A percentile compares a stretch with the other conserved stretches of the same genome.
Conservation (phyloP, 2,329 filamentous ascomycete genomes). For the Torrubiella hemipterigena region DNA sequence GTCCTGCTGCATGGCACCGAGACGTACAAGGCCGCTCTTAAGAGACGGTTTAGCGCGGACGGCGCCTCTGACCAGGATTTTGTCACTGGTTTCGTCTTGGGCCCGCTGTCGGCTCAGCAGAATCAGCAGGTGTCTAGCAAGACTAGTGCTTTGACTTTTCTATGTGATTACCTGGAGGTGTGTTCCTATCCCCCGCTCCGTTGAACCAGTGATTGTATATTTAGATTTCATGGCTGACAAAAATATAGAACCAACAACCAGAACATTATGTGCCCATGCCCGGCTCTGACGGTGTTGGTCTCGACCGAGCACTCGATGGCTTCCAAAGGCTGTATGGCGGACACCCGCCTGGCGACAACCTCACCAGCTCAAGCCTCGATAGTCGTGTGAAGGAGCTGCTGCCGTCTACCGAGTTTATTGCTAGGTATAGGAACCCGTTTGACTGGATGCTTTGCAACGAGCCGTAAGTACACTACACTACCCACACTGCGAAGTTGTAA, state of each 20-base stretch:
- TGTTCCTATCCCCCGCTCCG: slow-evolving; percentile 1
- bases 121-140: slow-evolving; percentile 18
- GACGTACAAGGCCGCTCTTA: slow-evolving; percentile 26
- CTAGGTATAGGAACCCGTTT: too few relatives aligned
- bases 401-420: too few relatives aligned
- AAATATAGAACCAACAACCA: background rate
- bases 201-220: background rate
- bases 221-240: too few relatives aligned
- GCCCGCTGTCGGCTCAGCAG: slow-evolving; percentile 21
- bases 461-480: background rate
- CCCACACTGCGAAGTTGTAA: background rate
- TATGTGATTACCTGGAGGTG: slow-evolving; percentile 20
- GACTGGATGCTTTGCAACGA: background rate
- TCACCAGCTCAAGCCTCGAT: too few relatives aligned
- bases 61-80: slow-evolving; percentile 35
- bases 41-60: slow-evolving; percentile 27
- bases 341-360: too few relatives aligned
- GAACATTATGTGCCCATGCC: background rate
- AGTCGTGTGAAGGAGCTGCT: too few relatives aligned
- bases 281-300: background rate
- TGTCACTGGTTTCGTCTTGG: slow-evolving; percentile 21
- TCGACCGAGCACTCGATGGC: background rate
- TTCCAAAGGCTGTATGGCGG: background rate
- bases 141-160: slow-evolving; percentile 20
- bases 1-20: slow-evolving; percentile 25